Evolutionary conservation across 2,329 filamentous ascomycete genomes (phyloP).

Genomic region (Calonectria pteridis): DNA sequence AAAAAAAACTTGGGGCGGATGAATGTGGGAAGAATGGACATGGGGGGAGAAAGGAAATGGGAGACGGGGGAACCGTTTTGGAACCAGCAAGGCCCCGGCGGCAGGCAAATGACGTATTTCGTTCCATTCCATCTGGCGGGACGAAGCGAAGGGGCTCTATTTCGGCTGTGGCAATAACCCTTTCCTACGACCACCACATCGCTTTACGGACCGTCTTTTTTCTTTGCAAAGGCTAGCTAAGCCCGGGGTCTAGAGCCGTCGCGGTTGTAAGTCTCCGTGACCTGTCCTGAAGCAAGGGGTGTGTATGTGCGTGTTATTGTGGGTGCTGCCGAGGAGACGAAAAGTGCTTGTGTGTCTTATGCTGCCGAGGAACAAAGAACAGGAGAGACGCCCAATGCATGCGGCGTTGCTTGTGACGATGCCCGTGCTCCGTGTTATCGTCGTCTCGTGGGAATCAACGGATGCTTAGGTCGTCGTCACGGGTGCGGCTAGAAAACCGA

Average conservation of each 20-base stretch:
- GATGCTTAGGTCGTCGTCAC: background rate
- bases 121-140: background rate
- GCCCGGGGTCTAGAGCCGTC: background rate
- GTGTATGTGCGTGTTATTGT: background rate
- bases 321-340: background rate
- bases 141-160: background rate
- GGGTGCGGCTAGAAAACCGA: conserved; percentile 16
- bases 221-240: background rate
- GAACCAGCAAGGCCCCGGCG: background rate
- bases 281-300: background rate
- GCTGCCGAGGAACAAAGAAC: background rate
- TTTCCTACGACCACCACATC: background rate
- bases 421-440: conserved; percentile 3
- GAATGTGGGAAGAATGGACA: conserved; percentile 2
- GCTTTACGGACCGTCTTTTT: background rate
- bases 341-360: background rate
- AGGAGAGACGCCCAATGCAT: background rate
- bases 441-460: background rate
- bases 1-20: background rate
- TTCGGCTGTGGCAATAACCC: background rate
- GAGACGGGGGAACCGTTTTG: background rate
- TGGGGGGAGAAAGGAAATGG: background rate
- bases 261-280: background rate
- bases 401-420: background rate
- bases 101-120: conserved; percentile 3